A percentile compares a stretch with the other conserved stretches of the same genome.
Evolutionary conservation across 1,284 basidiomycete genomes (phyloP).

Genomic region (Apiotrichum sp.): DNA sequence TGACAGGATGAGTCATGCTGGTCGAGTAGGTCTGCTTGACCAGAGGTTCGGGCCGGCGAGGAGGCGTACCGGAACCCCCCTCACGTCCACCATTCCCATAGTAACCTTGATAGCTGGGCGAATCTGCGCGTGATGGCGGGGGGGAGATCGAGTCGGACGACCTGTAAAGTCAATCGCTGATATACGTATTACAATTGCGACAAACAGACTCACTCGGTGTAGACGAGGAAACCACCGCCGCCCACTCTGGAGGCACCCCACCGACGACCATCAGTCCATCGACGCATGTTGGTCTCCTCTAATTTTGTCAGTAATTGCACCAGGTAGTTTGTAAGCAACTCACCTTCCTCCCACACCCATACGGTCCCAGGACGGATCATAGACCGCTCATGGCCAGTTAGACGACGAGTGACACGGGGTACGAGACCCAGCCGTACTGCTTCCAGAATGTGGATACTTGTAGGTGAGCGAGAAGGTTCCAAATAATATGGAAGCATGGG

Average conservation of each 20-base stretch:
- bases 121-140: constrained; percentile 25
- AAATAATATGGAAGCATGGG: background rate
- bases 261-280: constrained; percentile 51
- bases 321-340: constrained; percentile 45
- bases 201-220: constrained; percentile 38
- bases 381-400: constrained; percentile 83
- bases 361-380: constrained; percentile 89
- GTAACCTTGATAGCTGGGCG: constrained; percentile 19
- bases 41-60: constrained; percentile 28
- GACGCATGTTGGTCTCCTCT: constrained; percentile 49
- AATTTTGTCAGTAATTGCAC: background rate
- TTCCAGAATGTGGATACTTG: constrained; percentile 75
- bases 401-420: constrained; percentile 79
- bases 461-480: background rate
- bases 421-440: constrained; percentile 81
- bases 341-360: constrained; percentile 94
- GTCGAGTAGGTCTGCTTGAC: constrained; percentile 47
- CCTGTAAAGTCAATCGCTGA: constrained; percentile 8
- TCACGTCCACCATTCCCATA: constrained; percentile 14
- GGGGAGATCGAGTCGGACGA: constrained; percentile 38
- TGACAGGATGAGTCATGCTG: constrained; percentile 40
- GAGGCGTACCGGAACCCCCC: constrained; percentile 13
- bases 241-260: constrained; percentile 52
- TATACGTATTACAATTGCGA: background rate
- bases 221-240: constrained; percentile 50